Base-by-base conservation (phyloP, 2,329 filamentous ascomycete species). In the Fusarium dlaminii region DNA sequence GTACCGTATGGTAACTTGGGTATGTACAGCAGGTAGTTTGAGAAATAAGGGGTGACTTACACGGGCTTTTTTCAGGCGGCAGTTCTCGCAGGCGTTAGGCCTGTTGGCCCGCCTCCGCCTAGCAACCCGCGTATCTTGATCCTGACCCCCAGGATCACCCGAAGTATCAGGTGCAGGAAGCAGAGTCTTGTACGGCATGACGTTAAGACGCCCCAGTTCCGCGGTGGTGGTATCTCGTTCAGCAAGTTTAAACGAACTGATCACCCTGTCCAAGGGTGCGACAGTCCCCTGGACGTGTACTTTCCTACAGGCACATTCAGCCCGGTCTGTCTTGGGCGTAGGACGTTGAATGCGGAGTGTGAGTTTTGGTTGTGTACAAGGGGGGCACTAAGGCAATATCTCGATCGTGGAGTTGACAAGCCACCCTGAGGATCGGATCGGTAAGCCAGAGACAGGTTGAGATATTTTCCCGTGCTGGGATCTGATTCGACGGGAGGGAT, bases 61-160 rank as follows among this genome's bases (percentile, higher is more conserved):
- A 43, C 69, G 69, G 37, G 68, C 68, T 56, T 72, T 72, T 63
- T 72, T 72, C 34, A 46, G 12, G 18, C 69, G 69, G n/a, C 69
- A 72, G 30, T 63, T 72, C 46, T 72, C 68, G 9, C 69, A 72
- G 42, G 69, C 69, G 24, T 72, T 72, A 17, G 69, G 68, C 37
- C 69, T 68, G 29, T 72, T 72, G 10, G 63, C 49, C 20, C 68
- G 46, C 39, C n/a, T 72, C 36, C 68, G 63, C 46, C 37, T 72
- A 3, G 57, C 45, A 30, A 59, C 63, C 24, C 63, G 57, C 14
- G 49, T 67, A 46, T 72, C 42, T 27, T 61, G 66, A 24, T 70
- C 46, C 52, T 70, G 52, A 12, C 36, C 59, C 7, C 40, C 66
- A 42, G 67, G 18, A 22, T 20, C 40, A 13, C 59, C 52, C 29